phyloP scores from a whole-genome alignment of 352 stramenopile genomes.

The Pythium rhizo-oryzae region DNA sequence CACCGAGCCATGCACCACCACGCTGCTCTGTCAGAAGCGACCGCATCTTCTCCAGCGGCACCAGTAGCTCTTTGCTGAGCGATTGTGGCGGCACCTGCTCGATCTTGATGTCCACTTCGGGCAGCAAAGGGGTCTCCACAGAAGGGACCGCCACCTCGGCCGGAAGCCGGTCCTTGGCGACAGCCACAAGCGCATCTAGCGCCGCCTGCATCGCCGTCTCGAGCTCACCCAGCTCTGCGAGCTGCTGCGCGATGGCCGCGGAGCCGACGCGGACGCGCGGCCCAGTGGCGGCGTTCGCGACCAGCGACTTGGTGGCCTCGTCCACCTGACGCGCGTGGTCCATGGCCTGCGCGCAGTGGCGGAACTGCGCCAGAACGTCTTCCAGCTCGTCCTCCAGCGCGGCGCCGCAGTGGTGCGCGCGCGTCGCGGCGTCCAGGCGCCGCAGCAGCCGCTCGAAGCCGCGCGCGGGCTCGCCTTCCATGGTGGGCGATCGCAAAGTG shows the following conservation, averaged over 20 bases:
- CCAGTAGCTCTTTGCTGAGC: neutral
- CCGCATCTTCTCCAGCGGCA: slow-evolving; percentile 6
- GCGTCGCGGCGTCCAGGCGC: slow-evolving; percentile 25
- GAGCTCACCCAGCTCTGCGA: slow-evolving; percentile 42
- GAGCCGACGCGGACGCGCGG: slow-evolving; percentile 15
- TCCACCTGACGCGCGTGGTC: slow-evolving; percentile 35
- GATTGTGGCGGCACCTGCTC: neutral
- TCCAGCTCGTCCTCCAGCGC: slow-evolving; percentile 31
- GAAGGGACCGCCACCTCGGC: neutral
- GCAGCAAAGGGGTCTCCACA: neutral
- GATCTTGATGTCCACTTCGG: neutral
- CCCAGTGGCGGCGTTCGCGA: slow-evolving; percentile 11
- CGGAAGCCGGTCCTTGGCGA: slow-evolving; percentile 16
- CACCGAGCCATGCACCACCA: slow-evolving; percentile 16
- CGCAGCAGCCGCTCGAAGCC: slow-evolving; percentile 37
- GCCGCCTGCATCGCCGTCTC: slow-evolving; percentile 18
- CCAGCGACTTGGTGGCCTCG: slow-evolving; percentile 30
- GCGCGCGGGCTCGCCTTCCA: slow-evolving; percentile 23
- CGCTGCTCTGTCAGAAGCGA: slow-evolving; percentile 23
- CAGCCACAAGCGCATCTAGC: neutral
- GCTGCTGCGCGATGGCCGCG: slow-evolving; percentile 28
- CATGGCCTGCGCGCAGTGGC: slow-evolving; percentile 31
- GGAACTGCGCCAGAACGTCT: slow-evolving; percentile 23
- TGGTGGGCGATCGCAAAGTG: slow-evolving; percentile 2
- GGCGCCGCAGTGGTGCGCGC: slow-evolving; percentile 31